These are phyloP conservation scores for Salix udensis DNA, from an alignment of 345 rosid genomes.

Conservation along the genomic window DNA sequence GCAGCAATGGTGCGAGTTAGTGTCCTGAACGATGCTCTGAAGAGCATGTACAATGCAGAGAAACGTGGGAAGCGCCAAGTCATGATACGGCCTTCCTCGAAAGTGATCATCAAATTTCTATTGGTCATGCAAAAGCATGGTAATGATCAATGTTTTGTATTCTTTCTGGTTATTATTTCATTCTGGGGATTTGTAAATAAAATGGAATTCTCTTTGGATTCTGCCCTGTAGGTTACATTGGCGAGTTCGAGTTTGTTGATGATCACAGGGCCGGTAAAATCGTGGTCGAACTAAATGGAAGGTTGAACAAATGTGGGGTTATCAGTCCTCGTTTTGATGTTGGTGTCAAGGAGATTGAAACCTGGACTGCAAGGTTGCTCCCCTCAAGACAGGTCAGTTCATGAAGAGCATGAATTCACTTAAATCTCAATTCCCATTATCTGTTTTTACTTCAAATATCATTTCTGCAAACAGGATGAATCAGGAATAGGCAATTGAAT, in stretches of 20 bases:
- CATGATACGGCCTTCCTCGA: conserved; percentile 33
- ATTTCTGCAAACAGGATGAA: neutral
- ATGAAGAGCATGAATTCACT: neutral
- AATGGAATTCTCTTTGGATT: neutral
- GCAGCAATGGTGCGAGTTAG: conserved; percentile 31
- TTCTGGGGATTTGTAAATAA: neutral
- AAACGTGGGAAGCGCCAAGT: conserved; percentile 33
- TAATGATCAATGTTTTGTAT: neutral
- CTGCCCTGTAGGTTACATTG: conserved; percentile 22
- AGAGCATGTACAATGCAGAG: conserved; percentile 35
- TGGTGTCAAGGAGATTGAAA: conserved; percentile 33
- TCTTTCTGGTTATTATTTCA: neutral
- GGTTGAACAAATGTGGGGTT: conserved; percentile 35
- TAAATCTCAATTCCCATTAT: neutral
- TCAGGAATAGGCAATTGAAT: neutral
- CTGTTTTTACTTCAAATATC: neutral
- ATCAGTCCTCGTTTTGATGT: conserved; percentile 34
- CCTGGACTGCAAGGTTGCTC: conserved; percentile 33
- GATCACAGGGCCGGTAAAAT: conserved; percentile 36
- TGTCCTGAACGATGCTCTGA: conserved; percentile 32
- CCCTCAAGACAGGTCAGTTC: conserved; percentile 32
- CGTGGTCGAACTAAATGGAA: conserved; percentile 28
- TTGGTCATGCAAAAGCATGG: conserved; percentile 35
- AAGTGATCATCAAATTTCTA: conserved; percentile 29
- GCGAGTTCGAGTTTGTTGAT: conserved; percentile 33